Percentiles rank a stretch among this genome's conserved stretches.
These are phyloP conservation scores for Meyerozyma guilliermondii DNA, from an alignment of 1,139 yeast species.

Conservation along the genomic window DNA sequence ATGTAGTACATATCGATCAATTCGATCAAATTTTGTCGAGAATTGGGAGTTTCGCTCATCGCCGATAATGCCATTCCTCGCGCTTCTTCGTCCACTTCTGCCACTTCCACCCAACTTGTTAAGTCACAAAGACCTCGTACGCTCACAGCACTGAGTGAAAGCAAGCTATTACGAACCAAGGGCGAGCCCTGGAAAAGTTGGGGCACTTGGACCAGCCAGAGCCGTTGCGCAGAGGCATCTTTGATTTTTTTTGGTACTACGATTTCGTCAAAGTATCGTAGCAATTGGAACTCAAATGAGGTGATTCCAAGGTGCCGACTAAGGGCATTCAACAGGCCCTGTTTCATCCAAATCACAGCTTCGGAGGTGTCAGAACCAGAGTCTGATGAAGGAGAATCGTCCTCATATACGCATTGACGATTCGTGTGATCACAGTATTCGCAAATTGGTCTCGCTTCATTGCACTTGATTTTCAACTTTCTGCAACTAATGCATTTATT, in stretches of 20 bases:
- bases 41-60: not conserved
- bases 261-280: slow-evolving; percentile 3
- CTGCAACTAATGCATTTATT: slow-evolving; percentile 3
- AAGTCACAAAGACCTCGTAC: slow-evolving; percentile 14
- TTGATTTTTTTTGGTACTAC: not conserved
- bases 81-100: slow-evolving; percentile 3
- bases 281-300: slow-evolving; percentile 3
- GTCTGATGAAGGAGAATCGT: not conserved
- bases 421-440: slow-evolving; percentile 3
- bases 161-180: slow-evolving; percentile 18
- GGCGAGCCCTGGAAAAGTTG: slow-evolving; percentile 17
- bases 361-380: not conserved
- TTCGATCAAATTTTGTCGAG: slow-evolving; percentile 1
- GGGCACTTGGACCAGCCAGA: slow-evolving; percentile 3
- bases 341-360: not conserved
- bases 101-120: slow-evolving; percentile 3
- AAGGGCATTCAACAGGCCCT: slow-evolving; percentile 2
- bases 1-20: not conserved
- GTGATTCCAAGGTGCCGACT: slow-evolving; percentile 2
- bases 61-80: not conserved
- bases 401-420: not conserved
- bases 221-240: not conserved
- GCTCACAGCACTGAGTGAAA: slow-evolving; percentile 20
- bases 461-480: slow-evolving; percentile 5
- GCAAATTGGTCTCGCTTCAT: slow-evolving; percentile 3